Percentiles rank a stretch among this genome's conserved stretches.
Evolutionary conservation across 345 rosid genomes (phyloP).

Genomic region (Brassica juncea): DNA sequence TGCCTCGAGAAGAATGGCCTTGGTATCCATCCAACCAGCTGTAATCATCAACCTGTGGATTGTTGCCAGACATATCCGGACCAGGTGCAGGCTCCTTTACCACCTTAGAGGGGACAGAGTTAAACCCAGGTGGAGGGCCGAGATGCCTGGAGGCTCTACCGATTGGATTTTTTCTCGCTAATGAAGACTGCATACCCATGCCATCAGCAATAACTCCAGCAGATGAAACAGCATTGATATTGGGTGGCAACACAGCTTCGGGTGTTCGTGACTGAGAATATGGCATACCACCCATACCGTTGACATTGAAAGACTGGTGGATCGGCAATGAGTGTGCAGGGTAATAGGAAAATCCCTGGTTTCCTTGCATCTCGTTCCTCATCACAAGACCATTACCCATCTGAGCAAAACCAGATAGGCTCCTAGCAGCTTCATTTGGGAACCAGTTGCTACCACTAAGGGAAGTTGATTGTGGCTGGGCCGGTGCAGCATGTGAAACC

Average conservation of each 20-base stretch:
- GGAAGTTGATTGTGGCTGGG: slow-evolving; percentile 31
- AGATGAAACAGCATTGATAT: slow-evolving; percentile 47
- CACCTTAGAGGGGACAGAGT: slow-evolving; percentile 64
- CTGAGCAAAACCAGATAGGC: slow-evolving; percentile 57
- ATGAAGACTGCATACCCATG: slow-evolving; percentile 47
- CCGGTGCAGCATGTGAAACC: slow-evolving; percentile 31
- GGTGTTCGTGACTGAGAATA: slow-evolving; percentile 32
- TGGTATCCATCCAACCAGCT: not conserved
- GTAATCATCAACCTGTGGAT: slow-evolving; percentile 21
- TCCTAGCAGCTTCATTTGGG: slow-evolving; percentile 58
- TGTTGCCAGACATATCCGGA: slow-evolving; percentile 41
- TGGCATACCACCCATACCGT: slow-evolving; percentile 41
- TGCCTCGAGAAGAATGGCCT: not conserved
- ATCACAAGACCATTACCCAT: slow-evolving; percentile 57
- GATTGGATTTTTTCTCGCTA: slow-evolving; percentile 67
- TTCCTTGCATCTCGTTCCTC: slow-evolving; percentile 58
- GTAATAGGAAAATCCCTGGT: slow-evolving; percentile 41
- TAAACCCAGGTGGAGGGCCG: slow-evolving; percentile 92
- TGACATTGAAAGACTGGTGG: slow-evolving; percentile 50
- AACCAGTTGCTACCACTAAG: slow-evolving; percentile 50
- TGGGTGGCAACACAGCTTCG: slow-evolving; percentile 52
- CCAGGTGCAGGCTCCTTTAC: slow-evolving; percentile 48
- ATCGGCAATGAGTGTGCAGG: slow-evolving; percentile 41
- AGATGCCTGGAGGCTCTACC: slow-evolving; percentile 41
- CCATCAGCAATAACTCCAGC: slow-evolving; percentile 52